Evolutionary conservation across 768 basidiomycete genomes (phyloP).

Genomic region (Naganishia kalamii): DNA sequence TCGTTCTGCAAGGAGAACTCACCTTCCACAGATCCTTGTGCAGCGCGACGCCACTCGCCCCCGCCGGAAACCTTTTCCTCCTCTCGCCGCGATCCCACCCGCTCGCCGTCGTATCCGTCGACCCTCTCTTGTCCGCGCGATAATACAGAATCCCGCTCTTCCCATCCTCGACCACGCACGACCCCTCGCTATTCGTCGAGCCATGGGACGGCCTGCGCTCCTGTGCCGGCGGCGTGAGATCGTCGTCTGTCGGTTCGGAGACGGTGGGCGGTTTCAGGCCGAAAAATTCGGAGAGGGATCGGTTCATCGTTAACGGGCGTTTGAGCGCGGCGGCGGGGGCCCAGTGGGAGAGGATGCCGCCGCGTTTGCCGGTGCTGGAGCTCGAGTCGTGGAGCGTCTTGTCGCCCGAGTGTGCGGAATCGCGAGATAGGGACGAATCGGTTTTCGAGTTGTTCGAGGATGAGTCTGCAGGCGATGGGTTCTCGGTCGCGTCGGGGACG

Average conservation of each 20-base stretch:
- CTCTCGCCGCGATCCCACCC: slow-evolving; percentile 7
- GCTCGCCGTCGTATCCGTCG: neutral
- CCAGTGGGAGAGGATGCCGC: slow-evolving; percentile 1
- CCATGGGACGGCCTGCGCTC: neutral
- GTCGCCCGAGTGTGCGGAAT: neutral
- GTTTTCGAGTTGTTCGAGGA: neutral
- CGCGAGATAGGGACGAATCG: neutral
- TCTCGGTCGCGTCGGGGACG: neutral
- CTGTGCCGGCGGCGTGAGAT: neutral
- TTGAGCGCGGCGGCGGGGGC: slow-evolving; percentile 1
- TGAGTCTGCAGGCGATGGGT: neutral
- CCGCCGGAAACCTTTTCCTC: neutral
- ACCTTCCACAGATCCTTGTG: slow-evolving; percentile 23
- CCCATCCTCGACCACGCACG: neutral
- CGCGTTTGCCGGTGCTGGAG: neutral
- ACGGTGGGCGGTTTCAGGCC: neutral
- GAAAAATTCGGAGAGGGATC: slow-evolving; percentile 6
- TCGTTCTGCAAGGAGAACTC: neutral
- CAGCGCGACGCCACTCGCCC: slow-evolving; percentile 13
- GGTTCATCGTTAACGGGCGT: neutral
- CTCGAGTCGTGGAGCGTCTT: neutral
- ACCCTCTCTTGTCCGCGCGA: neutral
- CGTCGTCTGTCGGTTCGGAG: neutral
- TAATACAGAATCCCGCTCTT: slow-evolving; percentile 3
- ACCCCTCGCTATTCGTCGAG: neutral